These are phyloP conservation scores for Vararia minispora DNA, from an alignment of 768 basidiomycete genomes.

Conservation along the genomic window DNA sequence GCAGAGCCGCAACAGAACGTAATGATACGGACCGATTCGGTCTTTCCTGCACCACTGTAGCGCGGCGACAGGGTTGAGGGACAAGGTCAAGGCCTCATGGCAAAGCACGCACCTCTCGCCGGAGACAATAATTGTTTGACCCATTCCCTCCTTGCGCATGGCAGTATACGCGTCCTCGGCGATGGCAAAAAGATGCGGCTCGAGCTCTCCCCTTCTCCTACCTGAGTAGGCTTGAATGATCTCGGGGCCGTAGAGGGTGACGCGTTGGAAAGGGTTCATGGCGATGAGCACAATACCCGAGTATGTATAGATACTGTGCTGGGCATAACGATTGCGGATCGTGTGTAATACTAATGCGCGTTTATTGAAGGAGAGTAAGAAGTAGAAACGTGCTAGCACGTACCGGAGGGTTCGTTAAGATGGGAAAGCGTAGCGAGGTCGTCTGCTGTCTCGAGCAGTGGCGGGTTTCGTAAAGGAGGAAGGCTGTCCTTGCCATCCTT, in stretches of 20 bases:
- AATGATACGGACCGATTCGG: slow-evolving; percentile 69
- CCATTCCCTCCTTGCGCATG: slow-evolving; percentile 87
- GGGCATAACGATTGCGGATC: slow-evolving; percentile 91
- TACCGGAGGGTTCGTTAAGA: slow-evolving; percentile 95
- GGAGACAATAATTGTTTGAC: slow-evolving; percentile 98
- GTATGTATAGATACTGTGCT: slow-evolving; percentile 98
- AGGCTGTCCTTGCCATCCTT: slow-evolving; percentile 69
- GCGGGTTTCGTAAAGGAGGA: slow-evolving; percentile 94
- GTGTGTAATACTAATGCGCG: slow-evolving; percentile 93
- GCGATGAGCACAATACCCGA: slow-evolving; percentile 98
- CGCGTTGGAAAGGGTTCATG: slow-evolving; percentile 96
- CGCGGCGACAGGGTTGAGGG: slow-evolving; percentile 4
- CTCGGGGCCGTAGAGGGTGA: slow-evolving; percentile 93
- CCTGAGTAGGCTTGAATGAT: slow-evolving; percentile 97
- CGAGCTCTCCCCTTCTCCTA: slow-evolving; percentile 83
- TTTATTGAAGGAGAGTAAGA: background rate
- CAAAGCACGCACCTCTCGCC: slow-evolving; percentile 72
- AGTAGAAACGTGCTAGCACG: slow-evolving; percentile 14
- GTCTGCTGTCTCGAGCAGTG: slow-evolving; percentile 91
- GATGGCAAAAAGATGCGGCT: slow-evolving; percentile 97
- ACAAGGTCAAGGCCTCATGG: slow-evolving; percentile 9
- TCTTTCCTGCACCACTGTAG: slow-evolving; percentile 93
- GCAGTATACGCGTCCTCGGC: slow-evolving; percentile 98
- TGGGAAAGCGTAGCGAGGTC: slow-evolving; percentile 97
- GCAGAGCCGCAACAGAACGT: background rate